A percentile compares a stretch with the other conserved stretches of the same genome.
phyloP scores from a whole-genome alignment of 2,329 filamentous ascomycete species.

The Alternaria metachromatica region DNA sequence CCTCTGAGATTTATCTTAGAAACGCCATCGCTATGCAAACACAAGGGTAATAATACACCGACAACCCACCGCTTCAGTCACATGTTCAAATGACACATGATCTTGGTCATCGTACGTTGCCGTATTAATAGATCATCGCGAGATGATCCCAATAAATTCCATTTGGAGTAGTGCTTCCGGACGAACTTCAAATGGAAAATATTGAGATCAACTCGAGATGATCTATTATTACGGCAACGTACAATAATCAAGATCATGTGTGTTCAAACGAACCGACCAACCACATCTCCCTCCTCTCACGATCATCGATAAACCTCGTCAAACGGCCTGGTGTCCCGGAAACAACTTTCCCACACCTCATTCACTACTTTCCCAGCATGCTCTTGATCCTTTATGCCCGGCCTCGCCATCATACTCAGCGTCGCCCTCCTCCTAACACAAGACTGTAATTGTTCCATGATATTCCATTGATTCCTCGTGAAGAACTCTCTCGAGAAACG shows the following conservation, averaged over 20 bases:
- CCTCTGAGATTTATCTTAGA: not conserved
- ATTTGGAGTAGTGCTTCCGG: no score
- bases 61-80: not conserved
- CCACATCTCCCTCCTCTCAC: not conserved
- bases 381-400: conserved; percentile 81
- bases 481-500: conserved; percentile 88
- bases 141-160: no score
- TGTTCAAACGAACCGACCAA: not conserved
- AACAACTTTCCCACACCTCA: conserved; percentile 99
- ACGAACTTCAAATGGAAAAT: no score
- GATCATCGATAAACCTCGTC: conserved; percentile 87
- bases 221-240: no score
- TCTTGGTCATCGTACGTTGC: no score
- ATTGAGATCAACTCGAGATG: no score
- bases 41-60: not conserved
- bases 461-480: conserved; percentile 80
- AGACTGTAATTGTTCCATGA: conserved; percentile 92
- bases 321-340: conserved; percentile 90
- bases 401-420: conserved; percentile 77
- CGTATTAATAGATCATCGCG: no score
- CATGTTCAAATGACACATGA: not conserved
- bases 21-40: conserved; percentile 26
- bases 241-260: not conserved
- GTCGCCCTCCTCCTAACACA: conserved; percentile 86
- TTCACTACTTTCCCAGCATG: conserved; percentile 90